Base-by-base conservation (phyloP, 495 filamentous ascomycete genomes). In the Penicillium pancosmium region DNA sequence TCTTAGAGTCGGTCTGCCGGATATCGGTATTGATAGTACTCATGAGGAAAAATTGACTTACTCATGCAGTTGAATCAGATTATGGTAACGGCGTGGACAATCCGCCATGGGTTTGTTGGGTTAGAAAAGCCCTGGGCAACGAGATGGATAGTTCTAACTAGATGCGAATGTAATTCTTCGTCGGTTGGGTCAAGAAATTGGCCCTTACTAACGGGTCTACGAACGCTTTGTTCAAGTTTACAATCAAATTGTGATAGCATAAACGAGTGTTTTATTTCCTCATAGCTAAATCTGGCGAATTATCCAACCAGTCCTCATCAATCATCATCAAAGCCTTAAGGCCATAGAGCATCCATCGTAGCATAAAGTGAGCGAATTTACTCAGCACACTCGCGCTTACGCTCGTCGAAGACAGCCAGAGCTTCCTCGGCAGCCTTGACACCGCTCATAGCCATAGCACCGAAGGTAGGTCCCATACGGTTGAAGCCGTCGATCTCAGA, bases 341-440 rank as follows among this genome's bases (percentile, higher is more conserved):
- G 5, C 43, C 33, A 27, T 21, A 54, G 21, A 21, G 31, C 34
- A 35, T 34, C 12, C 34, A 35, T 34, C 12, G 33, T 18, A 36
- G 16, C 13, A 18, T 5, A 12, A 31, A 23, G 13, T 40, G 44
- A 49, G 23, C 55, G 33, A 57, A 48, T 64, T 62, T 73, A 69
- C 76, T 78, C 76, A 65, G 77, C 76, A 70, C 77, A 80, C 75
- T 90, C 80, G 52, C 73, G 74, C 85, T 89, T 88, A 60, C 91
- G 86, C 66, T 83, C 74, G 23, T 93, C 90, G 65, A 91, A 91
- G 47, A 94, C 85, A 62, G 78, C 82, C 57, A 93, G 68, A 16
- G 87, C 87, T 77, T 91, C 91, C 79, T 96, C 90, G 38, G 91
- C 91, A 65, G 91, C 91, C 79, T 93, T 93, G 57, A 94, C 90